A percentile compares a stretch with the other conserved stretches of the same genome.
These are phyloP conservation scores for Coemansia sp. DNA, from an alignment of 192 early-diverging fungal species.

Conservation along the genomic window DNA sequence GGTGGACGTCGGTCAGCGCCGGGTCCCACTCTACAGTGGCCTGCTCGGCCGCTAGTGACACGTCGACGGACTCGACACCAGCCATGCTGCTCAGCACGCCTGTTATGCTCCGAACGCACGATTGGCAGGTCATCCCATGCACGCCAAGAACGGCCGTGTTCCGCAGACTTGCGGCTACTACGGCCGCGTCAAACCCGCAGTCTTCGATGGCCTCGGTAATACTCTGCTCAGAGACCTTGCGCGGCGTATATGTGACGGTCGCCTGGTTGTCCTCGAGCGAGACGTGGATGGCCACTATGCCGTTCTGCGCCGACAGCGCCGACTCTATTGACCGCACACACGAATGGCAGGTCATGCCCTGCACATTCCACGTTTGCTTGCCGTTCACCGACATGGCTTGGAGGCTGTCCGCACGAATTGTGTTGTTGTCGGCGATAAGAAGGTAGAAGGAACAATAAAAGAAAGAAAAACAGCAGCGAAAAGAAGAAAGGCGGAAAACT, in stretches of 20 bases:
- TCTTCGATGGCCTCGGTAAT: slow-evolving; percentile 57
- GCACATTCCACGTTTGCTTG: slow-evolving; percentile 27
- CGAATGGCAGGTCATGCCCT: slow-evolving; percentile 82
- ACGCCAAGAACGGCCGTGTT: slow-evolving; percentile 1
- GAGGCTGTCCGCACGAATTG: too few species aligned
- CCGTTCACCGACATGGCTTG: slow-evolving; percentile 8
- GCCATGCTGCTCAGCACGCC: slow-evolving; percentile 41
- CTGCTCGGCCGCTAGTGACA: slow-evolving; percentile 53
- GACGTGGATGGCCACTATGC: slow-evolving; percentile 57
- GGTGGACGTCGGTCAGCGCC: neutral
- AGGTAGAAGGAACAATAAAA: neutral
- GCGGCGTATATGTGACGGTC: slow-evolving; percentile 20
- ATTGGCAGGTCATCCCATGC: slow-evolving; percentile 74
- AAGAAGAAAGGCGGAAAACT: neutral
- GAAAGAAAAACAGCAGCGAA: neutral
- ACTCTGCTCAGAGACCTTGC: neutral
- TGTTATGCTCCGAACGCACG: slow-evolving; percentile 71
- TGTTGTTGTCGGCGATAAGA: neutral
- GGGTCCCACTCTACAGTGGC: slow-evolving; percentile 58
- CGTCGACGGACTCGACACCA: slow-evolving; percentile 53
- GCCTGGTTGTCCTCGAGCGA: slow-evolving; percentile 58
- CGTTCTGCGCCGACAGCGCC: slow-evolving; percentile 48
- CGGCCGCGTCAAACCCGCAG: slow-evolving; percentile 57
- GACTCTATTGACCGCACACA: slow-evolving; percentile 73
- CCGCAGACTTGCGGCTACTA: neutral